These are phyloP conservation scores for Diplodia seriata DNA, from an alignment of 2,329 filamentous ascomycete species.

Conservation along the genomic window DNA sequence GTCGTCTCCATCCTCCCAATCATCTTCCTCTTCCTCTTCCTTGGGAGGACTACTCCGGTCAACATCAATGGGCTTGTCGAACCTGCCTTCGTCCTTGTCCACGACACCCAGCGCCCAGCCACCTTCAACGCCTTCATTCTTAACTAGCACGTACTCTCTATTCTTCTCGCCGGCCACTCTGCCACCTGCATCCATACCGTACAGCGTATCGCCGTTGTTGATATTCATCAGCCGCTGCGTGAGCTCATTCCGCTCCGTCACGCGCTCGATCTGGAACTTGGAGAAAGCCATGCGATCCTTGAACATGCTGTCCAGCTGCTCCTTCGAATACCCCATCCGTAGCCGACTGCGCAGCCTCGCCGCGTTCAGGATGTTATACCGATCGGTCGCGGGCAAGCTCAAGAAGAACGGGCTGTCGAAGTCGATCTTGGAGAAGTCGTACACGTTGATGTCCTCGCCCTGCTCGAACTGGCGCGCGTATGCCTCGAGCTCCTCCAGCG, in stretches of 20 bases:
- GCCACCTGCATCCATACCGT: slow-evolving; percentile 76
- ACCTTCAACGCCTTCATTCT: slow-evolving; percentile 92
- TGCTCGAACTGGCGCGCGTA: slow-evolving; percentile 92
- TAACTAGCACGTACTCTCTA: slow-evolving; percentile 93
- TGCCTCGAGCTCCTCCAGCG: slow-evolving; percentile 87
- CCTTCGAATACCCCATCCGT: slow-evolving; percentile 95
- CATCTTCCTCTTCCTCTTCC: slow-evolving; percentile 60
- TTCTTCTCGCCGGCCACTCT: slow-evolving; percentile 85
- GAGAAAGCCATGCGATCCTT: slow-evolving; percentile 97
- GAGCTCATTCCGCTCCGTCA: slow-evolving; percentile 88
- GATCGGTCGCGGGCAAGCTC: slow-evolving; percentile 85
- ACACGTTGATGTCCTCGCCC: slow-evolving; percentile 84
- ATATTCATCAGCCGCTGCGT: slow-evolving; percentile 95
- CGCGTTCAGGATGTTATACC: slow-evolving; percentile 97
- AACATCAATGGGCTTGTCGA: slow-evolving; percentile 90
- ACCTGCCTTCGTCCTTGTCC: slow-evolving; percentile 78
- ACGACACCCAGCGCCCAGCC: slow-evolving; percentile 97
- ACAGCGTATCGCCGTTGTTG: slow-evolving; percentile 53
- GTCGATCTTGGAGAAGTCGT: slow-evolving; percentile 98
- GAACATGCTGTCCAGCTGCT: slow-evolving; percentile 96
- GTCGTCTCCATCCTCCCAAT: slow-evolving; percentile 75
- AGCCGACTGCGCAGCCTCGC: slow-evolving; percentile 85
- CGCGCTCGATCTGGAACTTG: slow-evolving; percentile 92
- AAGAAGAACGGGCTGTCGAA: slow-evolving; percentile 96
- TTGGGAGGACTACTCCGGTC: slow-evolving; percentile 64